These are phyloP conservation scores for Phialemoniopsis sp. DNA, from an alignment of 2,329 filamentous ascomycete species.

Conservation along the genomic window DNA sequence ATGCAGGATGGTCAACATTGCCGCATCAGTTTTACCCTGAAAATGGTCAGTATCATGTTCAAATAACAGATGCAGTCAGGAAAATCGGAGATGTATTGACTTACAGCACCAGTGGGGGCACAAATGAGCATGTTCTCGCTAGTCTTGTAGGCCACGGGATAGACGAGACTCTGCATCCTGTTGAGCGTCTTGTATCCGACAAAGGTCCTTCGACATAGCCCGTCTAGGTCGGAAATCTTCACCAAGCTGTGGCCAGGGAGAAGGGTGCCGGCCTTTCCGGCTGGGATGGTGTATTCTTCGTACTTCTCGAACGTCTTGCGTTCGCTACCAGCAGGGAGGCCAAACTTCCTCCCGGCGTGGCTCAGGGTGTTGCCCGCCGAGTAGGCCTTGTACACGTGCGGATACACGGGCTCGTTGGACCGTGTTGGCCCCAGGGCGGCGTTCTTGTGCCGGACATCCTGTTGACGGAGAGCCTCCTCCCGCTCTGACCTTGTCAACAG, in stretches of 20 bases:
- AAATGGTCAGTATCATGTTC: background rate
- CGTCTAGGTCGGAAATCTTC: conserved; percentile 78
- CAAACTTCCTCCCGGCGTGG: conserved; percentile 75
- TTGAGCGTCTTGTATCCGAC: conserved; percentile 91
- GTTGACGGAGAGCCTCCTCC: conserved; percentile 69
- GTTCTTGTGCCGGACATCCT: conserved; percentile 81
- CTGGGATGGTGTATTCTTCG: conserved; percentile 85
- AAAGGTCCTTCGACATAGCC: conserved; percentile 86
- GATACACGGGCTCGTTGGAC: conserved; percentile 73
- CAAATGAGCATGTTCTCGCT: conserved; percentile 99
- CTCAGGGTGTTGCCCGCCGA: conserved; percentile 84
- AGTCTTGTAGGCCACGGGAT: conserved; percentile 90
- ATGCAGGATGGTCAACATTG: conserved; percentile 93
- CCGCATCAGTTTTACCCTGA: conserved; percentile 92
- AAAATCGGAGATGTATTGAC: conserved; percentile 23
- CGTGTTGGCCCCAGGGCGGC: conserved; percentile 67
- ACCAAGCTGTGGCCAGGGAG: conserved; percentile 72
- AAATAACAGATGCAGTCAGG: background rate
- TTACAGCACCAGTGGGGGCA: conserved; percentile 84
- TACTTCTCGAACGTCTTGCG: conserved; percentile 72
- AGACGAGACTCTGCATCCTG: conserved; percentile 96
- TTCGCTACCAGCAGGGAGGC: conserved; percentile 71
- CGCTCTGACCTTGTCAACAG: conserved; percentile 74
- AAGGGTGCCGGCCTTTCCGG: conserved; percentile 71
- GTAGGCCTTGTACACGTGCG: conserved; percentile 86